Base-by-base conservation (phyloP, 1,284 basidiomycete genomes). In the Microbotryomycetes sp. region DNA sequence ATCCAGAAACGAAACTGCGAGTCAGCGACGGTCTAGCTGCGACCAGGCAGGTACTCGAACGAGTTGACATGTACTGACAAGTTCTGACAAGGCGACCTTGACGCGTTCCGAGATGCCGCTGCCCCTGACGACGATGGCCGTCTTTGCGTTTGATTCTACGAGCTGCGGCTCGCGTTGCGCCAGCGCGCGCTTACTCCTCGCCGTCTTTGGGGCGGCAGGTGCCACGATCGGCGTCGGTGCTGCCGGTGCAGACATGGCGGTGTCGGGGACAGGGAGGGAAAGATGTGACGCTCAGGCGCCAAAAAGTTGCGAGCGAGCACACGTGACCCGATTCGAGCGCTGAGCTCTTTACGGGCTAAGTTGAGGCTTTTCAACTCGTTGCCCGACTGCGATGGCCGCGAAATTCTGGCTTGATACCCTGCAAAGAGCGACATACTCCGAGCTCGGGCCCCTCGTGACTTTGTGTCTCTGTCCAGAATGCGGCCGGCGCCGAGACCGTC, bases 151-250 rank as follows among this genome's bases (percentile, higher is more conserved):
- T 79, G 98, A 94, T 60, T 69, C 67, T 21, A 94, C 81, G 70
- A 91, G 84, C 73, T 93, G 91, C 2, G 94, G 83, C 73, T 89
- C 88, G 30, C 92, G 82, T 52, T 88, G 88, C 52, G 91, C 89
- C 69, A 96, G 74, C 0, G 85, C 94, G 65, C 96, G 83, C 78
- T 98, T 99, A n/a, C 90, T 89, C 46, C 94, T 85, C 1, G 96
- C 94, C 81, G 96, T 97, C 79, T 89, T 91, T 30, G 94, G 91
- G 81, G 97, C 97, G 76, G 91, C 91, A 61, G 62, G 61, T 4
- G 60, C 64, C 54, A 64, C 50, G 46, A 66, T 63, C n/a, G 62
- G 68, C 4, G 61, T 67, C 29, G 61, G 21, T 52, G 50, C n/a
- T 16, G 50, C n/a, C 6, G 50, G n/a, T 29, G 27, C 23, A 2